Percentiles rank a stretch among this genome's conserved stretches.
phyloP scores from a whole-genome alignment of 2,329 filamentous ascomycete genomes.

The Colletotrichum chlorophyti region DNA sequence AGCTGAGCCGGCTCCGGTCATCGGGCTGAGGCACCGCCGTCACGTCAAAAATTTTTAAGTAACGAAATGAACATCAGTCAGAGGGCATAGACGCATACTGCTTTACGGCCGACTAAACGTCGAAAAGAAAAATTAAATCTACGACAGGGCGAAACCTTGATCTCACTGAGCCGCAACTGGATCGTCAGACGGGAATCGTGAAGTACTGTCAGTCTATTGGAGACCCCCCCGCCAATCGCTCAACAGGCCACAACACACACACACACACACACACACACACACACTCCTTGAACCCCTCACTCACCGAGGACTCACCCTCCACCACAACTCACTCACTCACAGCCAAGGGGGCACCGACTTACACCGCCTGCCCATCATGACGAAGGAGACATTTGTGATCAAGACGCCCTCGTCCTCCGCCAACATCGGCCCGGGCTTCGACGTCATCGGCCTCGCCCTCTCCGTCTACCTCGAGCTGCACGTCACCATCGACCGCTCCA shows the following conservation, averaged over 20 bases:
- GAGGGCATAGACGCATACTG: background rate
- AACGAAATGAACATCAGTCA: slow-evolving; percentile 2
- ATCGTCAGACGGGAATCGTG: no score
- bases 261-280: no score
- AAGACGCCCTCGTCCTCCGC: slow-evolving; percentile 92
- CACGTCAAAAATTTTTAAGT: slow-evolving; percentile 23
- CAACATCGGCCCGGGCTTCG: slow-evolving; percentile 97
- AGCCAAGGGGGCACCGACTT: background rate
- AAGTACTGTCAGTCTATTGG: no score
- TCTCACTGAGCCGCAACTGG: no score
- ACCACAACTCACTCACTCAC: background rate
- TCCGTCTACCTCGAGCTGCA: slow-evolving; percentile 92
- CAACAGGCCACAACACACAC: no score
- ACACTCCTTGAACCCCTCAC: no score
- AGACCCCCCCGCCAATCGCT: no score
- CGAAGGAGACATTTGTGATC: slow-evolving; percentile 71
- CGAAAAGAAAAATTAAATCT: no score
- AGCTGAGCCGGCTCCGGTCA: slow-evolving; percentile 19
- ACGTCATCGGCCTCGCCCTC: slow-evolving; percentile 94
- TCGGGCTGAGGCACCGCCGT: no score
- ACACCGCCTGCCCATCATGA: slow-evolving; percentile 18
- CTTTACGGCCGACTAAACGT: background rate
- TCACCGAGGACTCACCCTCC: background rate
- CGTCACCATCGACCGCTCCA: slow-evolving; percentile 74
- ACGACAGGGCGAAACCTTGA: no score